Percentiles rank a stretch among this genome's conserved stretches.
Evolutionary conservation across 495 filamentous ascomycete species (phyloP).

Genomic region (Hypoxylon lienhwacheense): DNA sequence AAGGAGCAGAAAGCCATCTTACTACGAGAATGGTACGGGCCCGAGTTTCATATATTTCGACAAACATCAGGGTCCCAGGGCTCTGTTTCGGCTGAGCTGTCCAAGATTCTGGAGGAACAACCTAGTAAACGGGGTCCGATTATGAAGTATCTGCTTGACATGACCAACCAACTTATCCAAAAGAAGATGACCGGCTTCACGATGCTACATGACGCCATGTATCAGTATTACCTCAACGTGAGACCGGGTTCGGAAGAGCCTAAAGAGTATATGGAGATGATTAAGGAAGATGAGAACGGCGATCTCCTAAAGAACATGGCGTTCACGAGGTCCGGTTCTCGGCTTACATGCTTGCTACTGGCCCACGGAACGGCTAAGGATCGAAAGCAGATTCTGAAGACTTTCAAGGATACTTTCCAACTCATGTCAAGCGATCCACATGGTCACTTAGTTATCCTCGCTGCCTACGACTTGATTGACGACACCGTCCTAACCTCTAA

Average conservation of each 20-base stretch:
- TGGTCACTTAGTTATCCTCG: conserved; percentile 78
- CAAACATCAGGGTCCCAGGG: conserved; percentile 52
- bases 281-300: conserved; percentile 87
- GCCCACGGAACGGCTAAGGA: conserved; percentile 89
- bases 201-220: conserved; percentile 95
- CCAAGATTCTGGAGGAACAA: conserved; percentile 67
- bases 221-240: conserved; percentile 87
- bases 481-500: conserved; percentile 90
- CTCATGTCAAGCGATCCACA: conserved; percentile 76
- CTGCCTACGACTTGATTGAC: conserved; percentile 87
- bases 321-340: conserved; percentile 86
- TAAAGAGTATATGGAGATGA: conserved; percentile 82
- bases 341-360: conserved; percentile 76
- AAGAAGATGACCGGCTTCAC: conserved; percentile 96
- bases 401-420: conserved; percentile 82
- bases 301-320: conserved; percentile 91
- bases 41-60: conserved; percentile 86
- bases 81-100: conserved; percentile 57
- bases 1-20: conserved; percentile 79
- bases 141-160: conserved; percentile 77
- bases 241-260: conserved; percentile 74
- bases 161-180: conserved; percentile 87
- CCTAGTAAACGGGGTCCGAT: conserved; percentile 86
- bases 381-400: conserved; percentile 81
- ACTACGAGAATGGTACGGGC: conserved; percentile 93